Evolutionary conservation across 352 stramenopile genomes (phyloP).

Genomic region (Phytophthora sansomeana): DNA sequence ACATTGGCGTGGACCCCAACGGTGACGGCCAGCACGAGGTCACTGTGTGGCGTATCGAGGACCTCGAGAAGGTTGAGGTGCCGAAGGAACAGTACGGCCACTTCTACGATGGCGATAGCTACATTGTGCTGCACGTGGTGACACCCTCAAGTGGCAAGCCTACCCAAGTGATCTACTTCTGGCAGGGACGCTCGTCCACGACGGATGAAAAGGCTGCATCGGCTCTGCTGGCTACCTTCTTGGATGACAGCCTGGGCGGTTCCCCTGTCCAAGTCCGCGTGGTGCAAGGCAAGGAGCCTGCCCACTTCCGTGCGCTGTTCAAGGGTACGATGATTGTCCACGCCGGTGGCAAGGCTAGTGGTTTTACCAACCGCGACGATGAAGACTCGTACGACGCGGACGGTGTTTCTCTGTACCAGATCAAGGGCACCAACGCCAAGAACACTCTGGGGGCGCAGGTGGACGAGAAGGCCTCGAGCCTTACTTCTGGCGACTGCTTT

Average conservation of each 20-base stretch:
- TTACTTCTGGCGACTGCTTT: conserved; percentile 92
- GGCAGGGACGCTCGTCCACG: conserved; percentile 87
- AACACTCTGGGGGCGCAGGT: conserved; percentile 92
- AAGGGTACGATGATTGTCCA: conserved; percentile 92
- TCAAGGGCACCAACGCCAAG: conserved; percentile 86
- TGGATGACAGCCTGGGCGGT: conserved; percentile 89
- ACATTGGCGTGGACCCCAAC: conserved; percentile 70
- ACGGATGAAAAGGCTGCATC: conserved; percentile 89
- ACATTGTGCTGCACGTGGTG: conserved; percentile 93
- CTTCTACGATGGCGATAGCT: conserved; percentile 96
- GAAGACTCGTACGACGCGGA: conserved; percentile 89
- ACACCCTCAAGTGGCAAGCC: conserved; percentile 69
- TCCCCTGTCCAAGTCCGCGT: conserved; percentile 89
- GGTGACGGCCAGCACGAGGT: conserved; percentile 83
- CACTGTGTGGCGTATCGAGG: conserved; percentile 92
- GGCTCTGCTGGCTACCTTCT: conserved; percentile 67
- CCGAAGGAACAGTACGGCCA: conserved; percentile 85
- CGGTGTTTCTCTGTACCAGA: conserved; percentile 89
- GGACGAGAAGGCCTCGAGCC: conserved; percentile 71
- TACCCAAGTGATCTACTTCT: conserved; percentile 93
- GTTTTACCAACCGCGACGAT: conserved; percentile 86
- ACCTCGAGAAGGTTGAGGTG: conserved; percentile 90
- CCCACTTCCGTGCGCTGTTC: conserved; percentile 92
- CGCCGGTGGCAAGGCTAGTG: conserved; percentile 88
- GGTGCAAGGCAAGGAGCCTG: conserved; percentile 87